Evolutionary conservation across 495 filamentous ascomycete species (phyloP).

Genomic region (Poronia punctata): DNA sequence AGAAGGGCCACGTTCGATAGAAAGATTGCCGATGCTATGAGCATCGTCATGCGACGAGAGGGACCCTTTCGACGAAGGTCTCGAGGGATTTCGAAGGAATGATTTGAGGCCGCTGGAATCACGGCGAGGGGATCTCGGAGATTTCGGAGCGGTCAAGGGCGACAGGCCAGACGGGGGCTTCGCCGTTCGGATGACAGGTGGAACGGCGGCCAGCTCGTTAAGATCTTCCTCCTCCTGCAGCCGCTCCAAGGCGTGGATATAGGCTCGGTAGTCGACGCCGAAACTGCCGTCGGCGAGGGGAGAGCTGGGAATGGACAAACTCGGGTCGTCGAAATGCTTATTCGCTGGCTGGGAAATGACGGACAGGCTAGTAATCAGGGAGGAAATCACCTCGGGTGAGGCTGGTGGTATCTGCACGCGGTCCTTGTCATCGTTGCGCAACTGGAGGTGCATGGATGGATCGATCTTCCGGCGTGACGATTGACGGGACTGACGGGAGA

Average conservation of each 20-base stretch:
- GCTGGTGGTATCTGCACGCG: constrained; percentile 52
- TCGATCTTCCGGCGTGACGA: constrained; percentile 32
- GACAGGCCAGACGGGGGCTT: constrained; percentile 71
- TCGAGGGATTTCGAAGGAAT: constrained; percentile 34
- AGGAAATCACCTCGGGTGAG: constrained; percentile 89
- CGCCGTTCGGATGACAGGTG: constrained; percentile 80
- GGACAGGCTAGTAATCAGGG: constrained; percentile 84
- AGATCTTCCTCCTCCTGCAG: constrained; percentile 53
- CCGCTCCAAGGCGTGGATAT: constrained; percentile 33
- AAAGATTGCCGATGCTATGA: constrained; percentile 54
- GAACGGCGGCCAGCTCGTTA: constrained; percentile 59
- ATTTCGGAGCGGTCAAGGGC: constrained; percentile 57
- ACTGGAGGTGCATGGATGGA: constrained; percentile 26
- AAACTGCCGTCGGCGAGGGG: constrained; percentile 48
- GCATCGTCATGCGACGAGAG: constrained; percentile 43
- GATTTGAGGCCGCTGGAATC: constrained; percentile 27
- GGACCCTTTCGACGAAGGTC: constrained; percentile 48
- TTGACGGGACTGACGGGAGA: constrained; percentile 28
- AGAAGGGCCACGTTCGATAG: constrained; percentile 46
- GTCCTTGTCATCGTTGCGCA: constrained; percentile 23
- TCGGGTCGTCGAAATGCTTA: constrained; percentile 62
- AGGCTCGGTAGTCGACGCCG: constrained; percentile 64
- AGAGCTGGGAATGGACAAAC: constrained; percentile 41
- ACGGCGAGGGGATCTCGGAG: constrained; percentile 43
- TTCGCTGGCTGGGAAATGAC: constrained; percentile 72